Conservation (phyloP, 495 filamentous ascomycete species). For the Talaromyces ruber region DNA sequence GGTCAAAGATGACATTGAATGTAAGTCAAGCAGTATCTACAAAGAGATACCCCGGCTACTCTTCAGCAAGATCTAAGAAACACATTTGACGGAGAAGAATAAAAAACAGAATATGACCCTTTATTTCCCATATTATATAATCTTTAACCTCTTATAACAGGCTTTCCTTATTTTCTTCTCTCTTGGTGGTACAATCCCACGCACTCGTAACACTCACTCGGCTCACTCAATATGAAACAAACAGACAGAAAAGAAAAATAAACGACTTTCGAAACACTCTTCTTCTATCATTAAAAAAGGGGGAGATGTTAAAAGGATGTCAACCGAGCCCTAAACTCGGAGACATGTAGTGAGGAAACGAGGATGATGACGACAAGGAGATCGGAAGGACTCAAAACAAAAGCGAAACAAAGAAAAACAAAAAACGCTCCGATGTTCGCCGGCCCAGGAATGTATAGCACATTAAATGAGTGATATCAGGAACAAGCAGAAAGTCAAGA, state of each 20-base stretch:
- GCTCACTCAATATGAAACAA: neutral
- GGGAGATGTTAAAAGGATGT: neutral
- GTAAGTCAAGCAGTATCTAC: neutral
- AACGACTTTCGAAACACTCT: neutral
- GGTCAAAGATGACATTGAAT: too few relatives aligned
- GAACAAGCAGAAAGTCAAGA: neutral
- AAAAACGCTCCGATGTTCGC: slow-evolving; percentile 7
- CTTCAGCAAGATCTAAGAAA: neutral
- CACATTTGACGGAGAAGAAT: neutral
- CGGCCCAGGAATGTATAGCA: slow-evolving; percentile 7
- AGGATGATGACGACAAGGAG: neutral
- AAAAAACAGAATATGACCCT: neutral
- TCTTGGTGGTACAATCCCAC: neutral
- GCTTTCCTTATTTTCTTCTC: neutral
- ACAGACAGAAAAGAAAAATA: neutral
- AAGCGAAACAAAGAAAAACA: neutral
- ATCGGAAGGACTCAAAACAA: neutral
- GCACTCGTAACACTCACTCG: neutral
- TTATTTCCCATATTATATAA: neutral
- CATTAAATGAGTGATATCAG: slow-evolving; percentile 8
- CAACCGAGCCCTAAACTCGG: neutral
- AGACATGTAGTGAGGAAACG: neutral
- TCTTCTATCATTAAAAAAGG: neutral
- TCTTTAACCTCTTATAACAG: neutral
- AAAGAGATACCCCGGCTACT: neutral